Evolutionary conservation across 2,329 filamentous ascomycete species (phyloP), one percentile per base, ranked within the genome.

Genomic region (Cladophialophora exuberans): DNA sequence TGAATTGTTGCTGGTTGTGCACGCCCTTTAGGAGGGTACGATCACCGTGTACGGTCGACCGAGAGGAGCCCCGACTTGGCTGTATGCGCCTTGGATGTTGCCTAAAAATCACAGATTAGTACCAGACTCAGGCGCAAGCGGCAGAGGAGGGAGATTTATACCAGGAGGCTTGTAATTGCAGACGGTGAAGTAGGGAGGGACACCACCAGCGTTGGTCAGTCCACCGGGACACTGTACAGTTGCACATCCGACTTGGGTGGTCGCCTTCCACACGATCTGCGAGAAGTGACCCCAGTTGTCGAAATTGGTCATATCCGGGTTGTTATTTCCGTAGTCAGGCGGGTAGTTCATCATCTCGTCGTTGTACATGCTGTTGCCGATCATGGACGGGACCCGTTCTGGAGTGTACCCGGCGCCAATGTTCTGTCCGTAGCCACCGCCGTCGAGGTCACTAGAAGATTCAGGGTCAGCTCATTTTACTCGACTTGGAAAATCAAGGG

Each of bases 351-450:
- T 68, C 65, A 88, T 77, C 73, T 96, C 90, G 65, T 82, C 82
- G 71, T 93, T 89, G 82, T 97, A 96, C 90, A 94, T 96, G 75
- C 87, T 79, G 70, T 92, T 83, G 66, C 85, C 89, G 68, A 93
- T 85, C 63, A 87, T 84, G 60, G 81, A 77, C 47, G 84, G 83
- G 57, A 89, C 78, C 41, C 85, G 80, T 58, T 71, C 73, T 17
- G 75, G 68, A 1, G 72, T 68, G 56, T 83, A 79, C 62, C 85
- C 78, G 57, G 86, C 85, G 67, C 89, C 92, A 55, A 97, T 86
- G 81, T 97, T 99, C 77, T 97, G 94, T 60, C 93, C 93, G 67
- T 93, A 95, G 42, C 80, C 78, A 50, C 83, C 84, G 44, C 76
- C 78, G 59, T 81, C 76, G 56, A 35, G 17, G 56, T 62, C 35